Evolutionary conservation across 2,329 filamentous ascomycete species (phyloP).

Genomic region (Cercospora citrullina): DNA sequence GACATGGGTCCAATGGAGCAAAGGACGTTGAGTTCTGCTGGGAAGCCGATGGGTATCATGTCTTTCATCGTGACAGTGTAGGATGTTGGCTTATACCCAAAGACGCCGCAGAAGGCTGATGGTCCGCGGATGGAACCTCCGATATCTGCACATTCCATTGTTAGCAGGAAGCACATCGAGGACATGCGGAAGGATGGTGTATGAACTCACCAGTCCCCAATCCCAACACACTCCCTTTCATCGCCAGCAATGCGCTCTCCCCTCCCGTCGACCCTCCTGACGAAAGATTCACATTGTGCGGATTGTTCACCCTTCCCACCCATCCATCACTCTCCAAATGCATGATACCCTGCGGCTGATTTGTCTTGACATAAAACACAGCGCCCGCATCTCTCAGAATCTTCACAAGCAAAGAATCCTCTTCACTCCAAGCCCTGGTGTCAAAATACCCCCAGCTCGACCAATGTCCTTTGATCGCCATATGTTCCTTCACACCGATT

Average conservation of each 20-base stretch:
- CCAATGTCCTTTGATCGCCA: slow-evolving; percentile 20
- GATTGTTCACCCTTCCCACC: slow-evolving; percentile 19
- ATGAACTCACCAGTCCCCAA: slow-evolving; percentile 48
- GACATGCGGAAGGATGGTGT: background rate
- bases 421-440: slow-evolving; percentile 10
- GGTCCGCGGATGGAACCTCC: slow-evolving; percentile 70
- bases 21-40: slow-evolving; percentile 26
- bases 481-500: slow-evolving; percentile 26
- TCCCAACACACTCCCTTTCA: slow-evolving; percentile 60
- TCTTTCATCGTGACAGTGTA: slow-evolving; percentile 23
- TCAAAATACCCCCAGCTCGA: slow-evolving; percentile 21
- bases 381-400: slow-evolving; percentile 22
- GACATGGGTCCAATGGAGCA: slow-evolving; percentile 24
- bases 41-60: slow-evolving; percentile 21
- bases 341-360: slow-evolving; percentile 26
- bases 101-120: slow-evolving; percentile 66
- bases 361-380: slow-evolving; percentile 29
- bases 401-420: slow-evolving; percentile 22
- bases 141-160: slow-evolving; percentile 50
- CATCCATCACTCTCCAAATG: slow-evolving; percentile 22
- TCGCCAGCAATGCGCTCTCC: slow-evolving; percentile 55
- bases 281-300: slow-evolving; percentile 25
- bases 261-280: slow-evolving; percentile 23
- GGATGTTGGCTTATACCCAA: slow-evolving; percentile 37
- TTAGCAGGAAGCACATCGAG: background rate